Conservation (phyloP, 768 basidiomycete genomes). For the Russula virescens region DNA sequence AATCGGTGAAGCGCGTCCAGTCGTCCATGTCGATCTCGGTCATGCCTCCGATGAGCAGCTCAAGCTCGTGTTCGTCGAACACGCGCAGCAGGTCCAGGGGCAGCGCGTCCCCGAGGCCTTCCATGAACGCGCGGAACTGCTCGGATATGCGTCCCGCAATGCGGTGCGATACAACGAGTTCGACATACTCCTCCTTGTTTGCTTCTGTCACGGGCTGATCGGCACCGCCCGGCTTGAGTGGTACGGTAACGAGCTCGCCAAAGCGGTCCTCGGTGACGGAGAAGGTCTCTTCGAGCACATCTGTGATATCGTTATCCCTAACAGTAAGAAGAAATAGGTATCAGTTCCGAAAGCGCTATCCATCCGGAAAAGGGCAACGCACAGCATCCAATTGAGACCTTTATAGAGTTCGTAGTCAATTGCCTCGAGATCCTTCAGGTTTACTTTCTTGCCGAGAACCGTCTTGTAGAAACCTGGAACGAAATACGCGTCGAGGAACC, state of each 20-base stretch:
- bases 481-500: slow-evolving; percentile 76
- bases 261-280: slow-evolving; percentile 68
- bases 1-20: slow-evolving; percentile 93
- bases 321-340: not conserved
- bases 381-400: slow-evolving; percentile 73
- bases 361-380: slow-evolving; percentile 30
- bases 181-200: slow-evolving; percentile 76
- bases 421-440: slow-evolving; percentile 60
- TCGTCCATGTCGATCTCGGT: slow-evolving; percentile 57
- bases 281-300: slow-evolving; percentile 69
- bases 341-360: slow-evolving; percentile 1
- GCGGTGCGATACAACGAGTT: slow-evolving; percentile 74
- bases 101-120: slow-evolving; percentile 78
- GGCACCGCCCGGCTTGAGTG: slow-evolving; percentile 58
- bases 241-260: slow-evolving; percentile 62
- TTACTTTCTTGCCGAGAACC: slow-evolving; percentile 56
- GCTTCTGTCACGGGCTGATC: slow-evolving; percentile 60
- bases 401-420: slow-evolving; percentile 65
- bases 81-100: slow-evolving; percentile 80
- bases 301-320: slow-evolving; percentile 73
- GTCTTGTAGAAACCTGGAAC: slow-evolving; percentile 79
- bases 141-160: slow-evolving; percentile 76
- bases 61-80: slow-evolving; percentile 87
- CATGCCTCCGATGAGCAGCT: slow-evolving; percentile 87
- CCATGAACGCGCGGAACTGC: slow-evolving; percentile 82